Percentiles rank a stretch among this genome's conserved stretches.
Evolutionary conservation across 2,329 filamentous ascomycete species (phyloP).

Genomic region (Microsporum ferrugineum): DNA sequence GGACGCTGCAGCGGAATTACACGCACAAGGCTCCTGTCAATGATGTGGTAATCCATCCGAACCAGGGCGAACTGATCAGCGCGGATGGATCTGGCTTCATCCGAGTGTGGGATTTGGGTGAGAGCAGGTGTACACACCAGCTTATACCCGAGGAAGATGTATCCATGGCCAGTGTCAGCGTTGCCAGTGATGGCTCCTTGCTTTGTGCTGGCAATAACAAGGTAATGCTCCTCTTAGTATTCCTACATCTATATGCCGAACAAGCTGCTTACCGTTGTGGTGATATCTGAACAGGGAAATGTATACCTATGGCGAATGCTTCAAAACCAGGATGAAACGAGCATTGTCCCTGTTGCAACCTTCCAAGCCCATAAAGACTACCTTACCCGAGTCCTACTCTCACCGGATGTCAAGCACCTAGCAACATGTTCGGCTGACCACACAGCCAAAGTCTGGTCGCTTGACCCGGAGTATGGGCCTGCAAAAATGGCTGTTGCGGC

Average conservation of each 20-base stretch:
- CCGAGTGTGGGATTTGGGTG: slow-evolving; percentile 87
- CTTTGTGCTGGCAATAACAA: slow-evolving; percentile 88
- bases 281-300: slow-evolving; percentile 54
- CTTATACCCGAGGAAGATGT: slow-evolving; percentile 94
- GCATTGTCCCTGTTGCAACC: slow-evolving; percentile 73
- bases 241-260: not conserved
- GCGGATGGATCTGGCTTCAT: slow-evolving; percentile 90
- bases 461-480: slow-evolving; percentile 52
- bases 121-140: slow-evolving; percentile 95
- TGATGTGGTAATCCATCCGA: slow-evolving; percentile 98
- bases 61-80: slow-evolving; percentile 95
- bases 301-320: slow-evolving; percentile 96
- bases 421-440: slow-evolving; percentile 91
- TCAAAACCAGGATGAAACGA: slow-evolving; percentile 69
- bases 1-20: slow-evolving; percentile 83
- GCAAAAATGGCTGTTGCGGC: slow-evolving; percentile 26
- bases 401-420: slow-evolving; percentile 85
- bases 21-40: slow-evolving; percentile 81
- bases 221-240: slow-evolving; percentile 40
- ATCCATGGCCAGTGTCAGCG: slow-evolving; percentile 84
- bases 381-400: slow-evolving; percentile 82
- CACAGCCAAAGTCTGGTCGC: slow-evolving; percentile 91
- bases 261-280: not conserved
- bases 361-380: slow-evolving; percentile 88
- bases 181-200: slow-evolving; percentile 85